Base-by-base conservation (phyloP, 148 eudicot genomes). In the Fallopia convolvulus region DNA sequence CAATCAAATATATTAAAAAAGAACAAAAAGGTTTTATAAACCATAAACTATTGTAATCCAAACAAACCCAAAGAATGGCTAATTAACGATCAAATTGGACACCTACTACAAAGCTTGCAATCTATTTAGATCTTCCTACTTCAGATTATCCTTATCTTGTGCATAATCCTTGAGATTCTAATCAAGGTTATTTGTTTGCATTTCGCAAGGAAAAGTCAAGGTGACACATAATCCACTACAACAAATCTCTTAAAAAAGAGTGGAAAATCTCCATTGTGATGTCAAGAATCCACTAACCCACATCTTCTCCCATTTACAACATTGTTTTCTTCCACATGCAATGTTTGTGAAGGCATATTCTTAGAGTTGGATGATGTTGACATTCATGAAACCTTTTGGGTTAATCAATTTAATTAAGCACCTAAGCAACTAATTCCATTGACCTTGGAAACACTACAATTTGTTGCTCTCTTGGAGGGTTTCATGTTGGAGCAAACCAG, bases 381-480 rank as follows among this genome's bases (percentile, higher is more conserved):
- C 72, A 65, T 65, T 13, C 7, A 65, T 65, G 18, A 65, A 33
- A 65, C n/a, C 46, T 5, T 68, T 68, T 36, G 44, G 10, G 5
- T 63, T 30, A 65, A 3, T 0, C 17, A 12, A 7, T 36, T 68
- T 12, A 68, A 32, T 68, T 36, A 68, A 68, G 72, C 72, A 66
- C n/a, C 6, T 32, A 36, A 15, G 15, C 13, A 48, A 49, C 76
- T 48, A 47, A 74, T 52, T 48, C 76, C 76, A 74, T 52, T 74
- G 76, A 74, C 76, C 76, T 48, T 74, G 76, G 76, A 48, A 47
- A 0, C 46, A 36, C 46, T 68, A 36, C 72, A 14, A 36, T 68
- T 68, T 68, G 72, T 68, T 68, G 72, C 44, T 68, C 44, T 68
- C 44, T 68, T 15, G 42, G 44, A 72, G 41, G 75, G 76, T 48